Percentiles rank a stretch among this genome's conserved stretches.
Conservation (phyloP, 2,329 filamentous ascomycete species). For the Neocucurbitaria cava region DNA sequence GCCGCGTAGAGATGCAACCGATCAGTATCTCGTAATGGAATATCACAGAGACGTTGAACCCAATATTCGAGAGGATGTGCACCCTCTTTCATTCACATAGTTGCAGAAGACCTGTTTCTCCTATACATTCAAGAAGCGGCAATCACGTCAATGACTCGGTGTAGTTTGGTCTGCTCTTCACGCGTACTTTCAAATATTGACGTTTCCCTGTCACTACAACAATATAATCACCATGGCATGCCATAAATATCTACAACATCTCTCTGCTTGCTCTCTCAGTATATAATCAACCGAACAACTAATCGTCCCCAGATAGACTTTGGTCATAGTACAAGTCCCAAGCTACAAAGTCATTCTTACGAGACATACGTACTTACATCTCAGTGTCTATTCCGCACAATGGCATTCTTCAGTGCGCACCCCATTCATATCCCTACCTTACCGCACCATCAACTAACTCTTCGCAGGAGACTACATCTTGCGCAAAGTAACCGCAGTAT, state of each 20-base stretch:
- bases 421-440: neutral
- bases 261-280: neutral
- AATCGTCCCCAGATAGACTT: neutral
- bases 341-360: too few species aligned
- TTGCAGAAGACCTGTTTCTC: neutral
- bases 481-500: constrained; percentile 2
- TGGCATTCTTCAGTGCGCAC: neutral
- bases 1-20: too few species aligned
- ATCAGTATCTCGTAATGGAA: too few species aligned
- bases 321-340: neutral
- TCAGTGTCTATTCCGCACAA: too few species aligned
- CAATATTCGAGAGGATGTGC: too few species aligned
- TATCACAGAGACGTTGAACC: too few species aligned
- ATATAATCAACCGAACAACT: neutral
- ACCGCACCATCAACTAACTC: neutral
- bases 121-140: neutral
- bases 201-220: neutral
- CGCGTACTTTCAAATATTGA: neutral
- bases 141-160: neutral
- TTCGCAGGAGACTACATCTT: constrained; percentile 2
- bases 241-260: neutral
- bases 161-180: neutral
- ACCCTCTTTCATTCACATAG: too few species aligned
- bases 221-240: neutral
- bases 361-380: too few species aligned